phyloP scores from a whole-genome alignment of 768 basidiomycete species.

The Phaffia australis region DNA sequence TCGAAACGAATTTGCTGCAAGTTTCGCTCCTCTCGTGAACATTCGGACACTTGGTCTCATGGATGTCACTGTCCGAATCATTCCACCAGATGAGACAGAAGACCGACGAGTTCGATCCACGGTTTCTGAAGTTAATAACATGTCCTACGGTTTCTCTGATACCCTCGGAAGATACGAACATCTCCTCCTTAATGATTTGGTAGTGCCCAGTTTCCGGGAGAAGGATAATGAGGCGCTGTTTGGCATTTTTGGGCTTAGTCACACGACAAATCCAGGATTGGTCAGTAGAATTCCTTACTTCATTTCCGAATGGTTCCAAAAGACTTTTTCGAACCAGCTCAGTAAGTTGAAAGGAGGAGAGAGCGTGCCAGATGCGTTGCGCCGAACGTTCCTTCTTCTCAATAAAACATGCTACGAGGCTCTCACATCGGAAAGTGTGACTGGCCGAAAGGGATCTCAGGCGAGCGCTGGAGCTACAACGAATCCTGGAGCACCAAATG shows the following conservation, averaged over 20 bases:
- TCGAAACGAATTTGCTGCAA: conserved; percentile 42
- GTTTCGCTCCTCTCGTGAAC: conserved; percentile 75
- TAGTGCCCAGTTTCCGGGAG: conserved; percentile 70
- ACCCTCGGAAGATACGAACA: conserved; percentile 68
- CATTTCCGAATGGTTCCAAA: conserved; percentile 67
- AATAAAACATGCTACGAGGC: conserved; percentile 67
- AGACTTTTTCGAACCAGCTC: conserved; percentile 53
- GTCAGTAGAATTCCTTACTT: conserved; percentile 58
- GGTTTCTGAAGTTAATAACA: conserved; percentile 69
- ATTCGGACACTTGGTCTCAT: conserved; percentile 89
- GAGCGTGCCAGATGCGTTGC: conserved; percentile 60
- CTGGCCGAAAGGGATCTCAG: conserved; percentile 21
- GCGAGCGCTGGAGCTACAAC: conserved; percentile 8
- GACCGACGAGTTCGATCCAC: conserved; percentile 88
- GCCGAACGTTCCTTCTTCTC: conserved; percentile 74
- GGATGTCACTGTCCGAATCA: conserved; percentile 69
- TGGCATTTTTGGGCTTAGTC: conserved; percentile 83
- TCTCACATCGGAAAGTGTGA: conserved; percentile 37
- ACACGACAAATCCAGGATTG: conserved; percentile 40
- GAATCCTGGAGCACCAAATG: conserved; percentile 27
- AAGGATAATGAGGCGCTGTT: conserved; percentile 74
- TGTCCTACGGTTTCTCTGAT: conserved; percentile 95
- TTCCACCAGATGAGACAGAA: conserved; percentile 51
- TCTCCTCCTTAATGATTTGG: conserved; percentile 83
- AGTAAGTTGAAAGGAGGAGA: conserved; percentile 45